Base-by-base conservation (phyloP, 345 rosid genomes). In the Luvunga scandens region DNA sequence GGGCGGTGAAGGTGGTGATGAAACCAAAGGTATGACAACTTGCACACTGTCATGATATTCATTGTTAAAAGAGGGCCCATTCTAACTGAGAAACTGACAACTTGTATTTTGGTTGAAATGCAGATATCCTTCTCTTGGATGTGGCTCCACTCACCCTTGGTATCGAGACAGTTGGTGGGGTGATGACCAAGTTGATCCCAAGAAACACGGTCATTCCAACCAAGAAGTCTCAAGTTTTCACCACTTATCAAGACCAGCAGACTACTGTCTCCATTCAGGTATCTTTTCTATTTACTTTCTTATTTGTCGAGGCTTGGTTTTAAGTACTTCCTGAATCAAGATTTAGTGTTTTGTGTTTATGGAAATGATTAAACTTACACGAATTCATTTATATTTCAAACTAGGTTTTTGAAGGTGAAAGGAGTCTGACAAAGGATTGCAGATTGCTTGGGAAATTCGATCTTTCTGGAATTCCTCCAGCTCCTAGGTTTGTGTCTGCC, bases 1-100 rank as follows among this genome's bases (percentile, higher is more conserved):
- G 87, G 92, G 99, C 25, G 99, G 98, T 79, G 99, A 96, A 88
- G 99, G 98, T 76, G 99, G 99, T 84, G 98, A 96, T 66, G 98
- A 96, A 77, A 96, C 99, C 85, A 96, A 96, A 96, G 98, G 98
- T 94, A 86, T 24, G 31, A 34, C 3, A 22, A 7, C 67, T 16
- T 31, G 34, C 30, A 2, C 13, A 50, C 36, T 14, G 30, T 42
- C 10, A 5, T 2, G 33, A 16, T 9, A 10, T 13, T 21, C 10
- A 12, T 22, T 21, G 66, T 16, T 25, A 13, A 72, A 39, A 50
- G 12, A 22, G 36, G 25, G 30, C 56, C 2, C 4, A 21, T 60
- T 50, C 2, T 5, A 14, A 12, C 24, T 42, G 42, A 65, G 45
- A 13, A 53, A 42, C 33, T 31, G 70, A 65, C 78, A 22, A 31